A percentile compares a stretch with the other conserved stretches of the same genome.
Conservation (phyloP, 768 basidiomycete species). For the Terana coerulea region DNA sequence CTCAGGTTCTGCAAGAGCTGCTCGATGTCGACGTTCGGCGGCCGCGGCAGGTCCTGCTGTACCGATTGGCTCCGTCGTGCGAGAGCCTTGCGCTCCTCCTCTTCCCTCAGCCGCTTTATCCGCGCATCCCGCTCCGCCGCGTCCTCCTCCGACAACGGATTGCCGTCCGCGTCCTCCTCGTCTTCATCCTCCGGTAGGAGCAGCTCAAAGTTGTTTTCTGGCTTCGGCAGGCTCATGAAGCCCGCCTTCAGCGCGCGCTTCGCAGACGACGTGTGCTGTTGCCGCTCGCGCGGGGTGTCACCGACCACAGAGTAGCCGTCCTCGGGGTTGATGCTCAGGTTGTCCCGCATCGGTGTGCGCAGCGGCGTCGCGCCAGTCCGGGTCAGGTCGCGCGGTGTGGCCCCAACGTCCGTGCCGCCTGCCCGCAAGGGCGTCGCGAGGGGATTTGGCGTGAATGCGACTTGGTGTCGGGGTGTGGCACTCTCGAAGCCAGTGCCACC, state of each 20-base stretch:
- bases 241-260: slow-evolving; percentile 78
- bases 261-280: slow-evolving; percentile 53
- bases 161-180: slow-evolving; percentile 32
- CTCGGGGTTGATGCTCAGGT: slow-evolving; percentile 78
- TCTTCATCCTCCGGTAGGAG: slow-evolving; percentile 88
- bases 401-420: slow-evolving; percentile 35
- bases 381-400: slow-evolving; percentile 31
- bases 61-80: slow-evolving; percentile 80
- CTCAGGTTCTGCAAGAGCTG: slow-evolving; percentile 58
- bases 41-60: slow-evolving; percentile 80
- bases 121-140: slow-evolving; percentile 88
- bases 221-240: slow-evolving; percentile 82
- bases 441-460: slow-evolving; percentile 94
- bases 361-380: slow-evolving; percentile 69
- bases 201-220: slow-evolving; percentile 97
- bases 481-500: slow-evolving; percentile 92
- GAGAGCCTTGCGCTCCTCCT: slow-evolving; percentile 75
- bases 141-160: slow-evolving; percentile 65
- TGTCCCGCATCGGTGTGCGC: slow-evolving; percentile 94
- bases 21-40: slow-evolving; percentile 73
- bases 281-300: slow-evolving; percentile 76
- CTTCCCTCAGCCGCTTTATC: slow-evolving; percentile 59
- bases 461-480: slow-evolving; percentile 89
- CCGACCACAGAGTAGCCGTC: slow-evolving; percentile 53
- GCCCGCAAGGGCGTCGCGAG: slow-evolving; percentile 77